These are phyloP conservation scores for Neurospora sublineolata DNA, from an alignment of 495 filamentous ascomycete species.

Conservation along the genomic window DNA sequence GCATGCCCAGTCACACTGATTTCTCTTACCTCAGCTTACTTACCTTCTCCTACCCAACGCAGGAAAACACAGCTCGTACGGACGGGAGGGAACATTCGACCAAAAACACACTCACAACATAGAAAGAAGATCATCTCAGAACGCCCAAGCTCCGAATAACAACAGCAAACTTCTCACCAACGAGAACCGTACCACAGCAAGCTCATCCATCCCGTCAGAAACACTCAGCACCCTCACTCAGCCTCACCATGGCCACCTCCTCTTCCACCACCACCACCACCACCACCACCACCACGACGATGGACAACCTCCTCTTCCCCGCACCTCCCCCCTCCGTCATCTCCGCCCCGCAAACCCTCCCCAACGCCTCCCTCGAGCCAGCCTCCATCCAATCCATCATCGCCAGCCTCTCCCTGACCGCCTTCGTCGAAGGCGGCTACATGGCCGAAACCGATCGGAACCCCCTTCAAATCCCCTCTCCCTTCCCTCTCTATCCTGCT, in stretches of 20 bases:
- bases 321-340: background rate
- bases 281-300: background rate
- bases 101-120: background rate
- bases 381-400: conserved; percentile 30
- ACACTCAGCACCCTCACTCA: background rate
- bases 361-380: conserved; percentile 21
- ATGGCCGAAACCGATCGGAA: conserved; percentile 52
- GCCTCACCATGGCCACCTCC: background rate
- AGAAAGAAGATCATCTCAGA: background rate
- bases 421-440: conserved; percentile 56
- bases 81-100: background rate
- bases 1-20: background rate
- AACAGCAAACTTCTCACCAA: background rate
- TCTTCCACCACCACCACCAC: background rate
- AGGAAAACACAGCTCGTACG: background rate
- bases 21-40: background rate
- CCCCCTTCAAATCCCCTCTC: conserved; percentile 35
- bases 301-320: background rate
- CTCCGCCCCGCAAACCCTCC: conserved; percentile 15
- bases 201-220: background rate
- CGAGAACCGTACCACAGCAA: background rate
- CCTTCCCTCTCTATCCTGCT: conserved; percentile 26
- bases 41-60: background rate
- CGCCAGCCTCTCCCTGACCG: conserved; percentile 28
- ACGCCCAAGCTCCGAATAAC: background rate